Evolutionary conservation across 176 grass and related monocot genomes (phyloP).

Genomic region (Lolium multiflorum): DNA sequence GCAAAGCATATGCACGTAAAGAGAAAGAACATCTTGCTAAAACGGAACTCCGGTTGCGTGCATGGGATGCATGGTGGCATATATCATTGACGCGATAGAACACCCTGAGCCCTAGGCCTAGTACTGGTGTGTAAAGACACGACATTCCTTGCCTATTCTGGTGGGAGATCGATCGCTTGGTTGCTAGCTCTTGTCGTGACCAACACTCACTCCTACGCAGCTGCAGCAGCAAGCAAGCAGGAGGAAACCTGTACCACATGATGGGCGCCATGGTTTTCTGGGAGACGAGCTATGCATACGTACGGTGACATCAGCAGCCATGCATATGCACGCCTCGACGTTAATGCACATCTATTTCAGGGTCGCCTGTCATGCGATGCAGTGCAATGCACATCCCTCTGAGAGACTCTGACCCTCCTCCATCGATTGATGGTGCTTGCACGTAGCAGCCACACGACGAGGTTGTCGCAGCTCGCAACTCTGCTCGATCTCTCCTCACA

Average conservation of each 20-base stretch:
- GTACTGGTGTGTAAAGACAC: not conserved
- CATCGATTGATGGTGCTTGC: constrained; percentile 36
- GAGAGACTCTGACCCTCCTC: too few species aligned
- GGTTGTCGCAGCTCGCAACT: not conserved
- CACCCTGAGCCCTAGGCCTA: not conserved
- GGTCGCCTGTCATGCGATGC: not conserved
- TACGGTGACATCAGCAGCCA: constrained; percentile 39
- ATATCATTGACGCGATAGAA: not conserved
- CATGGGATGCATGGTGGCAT: not conserved
- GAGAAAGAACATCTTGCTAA: not conserved
- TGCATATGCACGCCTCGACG: not conserved
- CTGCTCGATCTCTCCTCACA: not conserved
- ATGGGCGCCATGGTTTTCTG: constrained; percentile 47
- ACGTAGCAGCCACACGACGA: constrained; percentile 10
- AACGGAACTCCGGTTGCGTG: not conserved
- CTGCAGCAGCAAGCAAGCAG: not conserved
- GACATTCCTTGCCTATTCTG: constrained; percentile 24
- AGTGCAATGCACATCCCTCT: not conserved
- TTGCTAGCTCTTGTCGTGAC: not conserved
- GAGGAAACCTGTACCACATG: not conserved
- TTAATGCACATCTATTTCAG: not conserved
- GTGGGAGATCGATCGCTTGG: constrained; percentile 14
- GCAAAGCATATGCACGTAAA: not conserved
- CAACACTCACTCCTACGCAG: not conserved
- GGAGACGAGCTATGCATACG: not conserved